Conservation (phyloP, 2,329 filamentous ascomycete species). For the Chrysosporium queenslandicum region DNA sequence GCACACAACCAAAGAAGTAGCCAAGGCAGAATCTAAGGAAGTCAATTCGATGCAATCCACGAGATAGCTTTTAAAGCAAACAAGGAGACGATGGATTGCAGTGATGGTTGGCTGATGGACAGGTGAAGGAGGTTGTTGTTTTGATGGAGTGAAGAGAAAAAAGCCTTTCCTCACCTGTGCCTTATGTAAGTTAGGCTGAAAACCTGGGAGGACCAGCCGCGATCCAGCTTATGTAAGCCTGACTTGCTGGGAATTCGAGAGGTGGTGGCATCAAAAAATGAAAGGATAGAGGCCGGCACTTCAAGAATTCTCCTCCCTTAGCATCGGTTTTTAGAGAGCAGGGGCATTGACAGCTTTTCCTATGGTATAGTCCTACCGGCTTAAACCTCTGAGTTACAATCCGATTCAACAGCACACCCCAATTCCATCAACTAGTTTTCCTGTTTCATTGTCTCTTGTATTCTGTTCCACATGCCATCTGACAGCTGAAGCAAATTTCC, state of each 20-base stretch:
- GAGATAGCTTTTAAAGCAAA: background rate
- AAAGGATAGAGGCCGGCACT: background rate
- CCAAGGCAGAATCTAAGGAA: background rate
- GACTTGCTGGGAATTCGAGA: background rate
- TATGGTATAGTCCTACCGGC: background rate
- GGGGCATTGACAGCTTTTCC: background rate
- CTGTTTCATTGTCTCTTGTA: background rate
- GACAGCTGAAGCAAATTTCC: background rate
- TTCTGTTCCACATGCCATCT: background rate
- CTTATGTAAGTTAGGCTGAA: background rate
- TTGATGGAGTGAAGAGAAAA: slow-evolving; percentile 3
- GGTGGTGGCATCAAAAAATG: background rate
- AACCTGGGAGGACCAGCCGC: background rate
- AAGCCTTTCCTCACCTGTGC: background rate
- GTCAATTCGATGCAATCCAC: background rate
- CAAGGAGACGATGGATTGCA: background rate
- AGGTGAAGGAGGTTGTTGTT: background rate
- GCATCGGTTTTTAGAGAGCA: background rate
- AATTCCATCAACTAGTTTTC: slow-evolving; percentile 15
- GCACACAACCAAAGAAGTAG: background rate
- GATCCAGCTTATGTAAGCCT: background rate
- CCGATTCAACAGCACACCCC: background rate
- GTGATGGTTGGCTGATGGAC: background rate
- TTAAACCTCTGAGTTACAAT: background rate
- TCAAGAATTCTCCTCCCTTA: too few species aligned